These are phyloP conservation scores for Ophiostoma sp. DNA, from an alignment of 2,329 filamentous ascomycete species.

Conservation along the genomic window DNA sequence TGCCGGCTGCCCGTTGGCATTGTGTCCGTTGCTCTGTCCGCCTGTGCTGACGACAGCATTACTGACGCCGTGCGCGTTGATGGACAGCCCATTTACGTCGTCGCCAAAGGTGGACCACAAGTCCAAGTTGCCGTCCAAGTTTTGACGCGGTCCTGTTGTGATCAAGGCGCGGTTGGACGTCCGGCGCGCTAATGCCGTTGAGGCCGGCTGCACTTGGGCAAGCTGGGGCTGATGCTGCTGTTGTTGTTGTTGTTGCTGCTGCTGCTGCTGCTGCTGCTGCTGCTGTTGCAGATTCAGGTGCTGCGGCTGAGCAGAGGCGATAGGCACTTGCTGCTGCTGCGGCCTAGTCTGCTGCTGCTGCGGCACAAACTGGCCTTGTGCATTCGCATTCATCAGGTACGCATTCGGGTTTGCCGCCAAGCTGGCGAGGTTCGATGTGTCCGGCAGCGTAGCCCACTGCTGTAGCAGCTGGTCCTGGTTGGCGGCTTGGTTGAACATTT, in stretches of 20 bases:
- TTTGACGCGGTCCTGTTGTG: conserved; percentile 38
- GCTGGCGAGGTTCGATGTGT: conserved; percentile 39
- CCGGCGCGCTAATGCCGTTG: conserved; percentile 49
- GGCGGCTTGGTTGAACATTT: conserved; percentile 38
- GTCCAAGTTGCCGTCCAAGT: conserved; percentile 40
- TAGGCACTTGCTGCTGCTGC: conserved; percentile 6
- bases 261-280: conserved; percentile 11
- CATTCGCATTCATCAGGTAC: conserved; percentile 37
- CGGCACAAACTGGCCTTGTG: conserved; percentile 32
- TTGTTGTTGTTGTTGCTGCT: conserved; percentile 28
- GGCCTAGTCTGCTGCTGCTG: conserved; percentile 16
- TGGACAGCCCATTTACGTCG: conserved; percentile 33
- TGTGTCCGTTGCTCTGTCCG: conserved; percentile 12
- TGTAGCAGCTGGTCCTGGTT: conserved; percentile 45
- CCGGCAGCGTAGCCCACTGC: conserved; percentile 41
- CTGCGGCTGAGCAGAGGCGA: conserved; percentile 9
- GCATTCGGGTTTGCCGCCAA: conserved; percentile 35
- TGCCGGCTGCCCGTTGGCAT: conserved; percentile 31
- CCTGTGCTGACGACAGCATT: not conserved
- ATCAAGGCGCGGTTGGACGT: conserved; percentile 49
- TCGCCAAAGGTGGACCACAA: conserved; percentile 41
- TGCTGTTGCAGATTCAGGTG: conserved; percentile 26
- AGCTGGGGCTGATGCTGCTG: conserved; percentile 29
- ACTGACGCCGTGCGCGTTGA: not conserved
- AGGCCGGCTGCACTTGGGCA: conserved; percentile 33